Conservation (phyloP, 768 basidiomycete genomes). For the Macrolepiota dolichaula region DNA sequence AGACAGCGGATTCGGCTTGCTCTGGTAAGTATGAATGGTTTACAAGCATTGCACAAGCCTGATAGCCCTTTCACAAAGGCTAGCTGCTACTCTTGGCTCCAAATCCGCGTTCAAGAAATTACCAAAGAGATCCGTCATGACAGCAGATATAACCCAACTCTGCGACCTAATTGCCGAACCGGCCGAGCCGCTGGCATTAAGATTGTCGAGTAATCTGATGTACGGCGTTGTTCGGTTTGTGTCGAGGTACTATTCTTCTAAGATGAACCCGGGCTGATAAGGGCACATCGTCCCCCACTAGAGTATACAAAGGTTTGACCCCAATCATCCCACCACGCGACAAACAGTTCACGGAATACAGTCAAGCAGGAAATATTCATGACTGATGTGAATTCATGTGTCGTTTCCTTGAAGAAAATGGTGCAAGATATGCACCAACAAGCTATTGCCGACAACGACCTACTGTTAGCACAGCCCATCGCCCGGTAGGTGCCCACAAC, state of each 20-base stretch:
- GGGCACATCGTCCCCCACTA: constrained; percentile 4
- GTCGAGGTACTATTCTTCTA: background rate
- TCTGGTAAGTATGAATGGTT: constrained; percentile 49
- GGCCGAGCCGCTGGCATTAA: constrained; percentile 80
- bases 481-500: constrained; percentile 44
- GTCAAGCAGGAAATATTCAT: constrained; percentile 85
- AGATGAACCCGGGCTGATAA: background rate
- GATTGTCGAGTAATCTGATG: constrained; percentile 86
- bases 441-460: constrained; percentile 41
- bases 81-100: constrained; percentile 87
- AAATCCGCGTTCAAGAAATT: constrained; percentile 84
- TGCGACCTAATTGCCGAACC: constrained; percentile 81
- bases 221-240: constrained; percentile 82
- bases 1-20: constrained; percentile 89
- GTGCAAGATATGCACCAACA: constrained; percentile 59
- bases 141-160: constrained; percentile 77
- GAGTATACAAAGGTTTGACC: constrained; percentile 42
- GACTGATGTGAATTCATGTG: constrained; percentile 77
- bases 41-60: background rate
- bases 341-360: constrained; percentile 21
- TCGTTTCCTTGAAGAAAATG: constrained; percentile 73
- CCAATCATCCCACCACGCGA: background rate
- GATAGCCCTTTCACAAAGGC: constrained; percentile 43
- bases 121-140: constrained; percentile 78
- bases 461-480: constrained; percentile 70